Base-by-base conservation (phyloP, 495 filamentous ascomycete species). In the Aspergillus kassunensis region DNA sequence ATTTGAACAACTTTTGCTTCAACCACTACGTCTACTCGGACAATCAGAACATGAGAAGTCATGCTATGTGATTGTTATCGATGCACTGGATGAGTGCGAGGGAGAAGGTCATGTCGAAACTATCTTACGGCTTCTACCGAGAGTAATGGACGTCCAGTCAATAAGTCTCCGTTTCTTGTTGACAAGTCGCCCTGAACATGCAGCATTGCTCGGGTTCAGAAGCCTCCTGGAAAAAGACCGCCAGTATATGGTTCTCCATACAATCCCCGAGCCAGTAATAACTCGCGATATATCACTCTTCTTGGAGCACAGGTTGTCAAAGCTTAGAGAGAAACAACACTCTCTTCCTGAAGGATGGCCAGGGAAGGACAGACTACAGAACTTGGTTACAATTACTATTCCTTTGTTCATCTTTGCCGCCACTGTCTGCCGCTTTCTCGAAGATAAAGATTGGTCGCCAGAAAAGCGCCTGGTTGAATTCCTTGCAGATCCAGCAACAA, bases 51-150 rank as follows among this genome's bases (percentile, higher is more conserved):
- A n/a, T n/a, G n/a, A n/a, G n/a, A n/a, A n/a, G n/a, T n/a, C n/a
- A n/a, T n/a, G n/a, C n/a, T n/a, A n/a, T n/a, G n/a, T 15, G 2
- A 56, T 76, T n/a, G 66, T 77, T 1, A 56, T 80, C 23, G 75
- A 80, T 60, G 76, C 77, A 31, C 59, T 80, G 12, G 77, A 77
- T 51, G 75, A 78, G 45, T 80, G 76, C 48, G 72, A 68, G 0
- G 0, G 70, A 74, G 3, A 30, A 65, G 5, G 64, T 4, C 4
- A 74, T 8, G 61, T 79, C 23, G 61, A 21, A 15, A 1, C 13
- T 19, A 16, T 50, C 40, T n/a, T 80, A 19, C 40, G 46, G 6
- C 53, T 76, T 0, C 51, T 76, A 1, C 16, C 55, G 3, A 19
- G 40, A 33, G 1, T 56, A 3, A 16, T 43, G 16, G 13, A 51